Evolutionary conservation across 345 rosid genomes (phyloP), one percentile per base, ranked within the genome.

Genomic region (Erucastrum elatum): DNA sequence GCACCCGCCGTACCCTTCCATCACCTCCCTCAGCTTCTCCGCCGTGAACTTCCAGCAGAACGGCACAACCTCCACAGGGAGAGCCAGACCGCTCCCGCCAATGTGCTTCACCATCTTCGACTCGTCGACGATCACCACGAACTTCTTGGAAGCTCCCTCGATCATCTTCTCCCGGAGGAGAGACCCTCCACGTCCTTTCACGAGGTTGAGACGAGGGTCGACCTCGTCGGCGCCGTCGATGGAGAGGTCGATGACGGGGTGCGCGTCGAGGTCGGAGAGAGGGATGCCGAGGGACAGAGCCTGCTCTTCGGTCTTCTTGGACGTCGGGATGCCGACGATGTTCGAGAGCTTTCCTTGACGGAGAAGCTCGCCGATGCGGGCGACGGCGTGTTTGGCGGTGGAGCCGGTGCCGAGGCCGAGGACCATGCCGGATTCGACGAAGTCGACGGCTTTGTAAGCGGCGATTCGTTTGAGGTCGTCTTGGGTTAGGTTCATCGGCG

Each of bases 191-290:
- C 98, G 83, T 3, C 98, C 99, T 68, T 95, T 95, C 5, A 91
- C 99, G 46, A 95, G 82, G 70, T 95, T 91, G 71, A 95, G 90
- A 41, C 37, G 55, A 2, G 90, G 86, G 81, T 93, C 99, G 13
- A 95, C 97, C 86, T 95, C 99, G 34, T 95, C 99, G 4, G 99
- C 99, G 7, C 99, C 99, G 82, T 95, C 99, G 59, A 95, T 95
- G 4, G 97, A 94, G 72, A 95, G 83, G 73, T 95, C 97, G 58
- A 95, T 71, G 68, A 64, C 72, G 5, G 96, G 94, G 44, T 89
- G 89, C 4, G 86, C 75, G 60, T 93, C 93, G 74, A 95, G 92
- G 72, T 90, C 94, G 25, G 98, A 86, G 8, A 95, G 78, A 5
- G 98, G 99, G 62, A 95, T 95, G 0, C 91, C 96, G 1, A 89